Evolutionary conservation across 2,329 filamentous ascomycete species (phyloP), one percentile per base, ranked within the genome.

Genomic region (Penicillium brevicompactum): DNA sequence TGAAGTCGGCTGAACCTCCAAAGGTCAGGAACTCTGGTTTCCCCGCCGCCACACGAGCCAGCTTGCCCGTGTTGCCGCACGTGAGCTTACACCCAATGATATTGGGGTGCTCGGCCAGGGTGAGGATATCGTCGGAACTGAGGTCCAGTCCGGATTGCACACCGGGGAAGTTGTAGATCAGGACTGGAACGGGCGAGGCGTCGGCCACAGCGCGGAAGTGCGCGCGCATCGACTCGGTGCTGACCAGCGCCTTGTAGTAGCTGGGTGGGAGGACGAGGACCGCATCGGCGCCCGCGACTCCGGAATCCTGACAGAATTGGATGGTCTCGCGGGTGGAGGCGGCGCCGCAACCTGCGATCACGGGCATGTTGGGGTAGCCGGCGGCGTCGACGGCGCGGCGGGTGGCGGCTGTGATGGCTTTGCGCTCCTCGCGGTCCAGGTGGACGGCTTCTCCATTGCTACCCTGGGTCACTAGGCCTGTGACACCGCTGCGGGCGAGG

Each of bases 1-100:
- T 92, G 74, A 95, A 95, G 75, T 95, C 91, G 69, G 89, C 91
- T 72, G 94, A 90, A 61, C 91, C 91, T 44, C 91, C 91, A 69
- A 94, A 92, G 18, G 90, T 91, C 84, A 94, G 89, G 79, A 92
- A 95, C 7, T 75, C 76, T 14, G 65, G 50, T 48, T 73, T 70
- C 22, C 82, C 72, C 2, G 81, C 78, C 0, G 80, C 78, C 4
- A 91, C 79, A 8, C 88, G 79, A 4, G 85, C 84, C 46, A 91
- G 81, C 73, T 91, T 91, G 55, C 86, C 88, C 31, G 89, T 88
- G 62, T 84, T 86, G n/a, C 87, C 88, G 66, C 88, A 90, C 2
- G 87, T 90, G 52, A 90, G 75, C 76, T 90, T 90, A 49, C 86
- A 84, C 30, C 86, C 87, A 48, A 88, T 83, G 61, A 90, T 87